These are phyloP conservation scores for Salvia miltiorrhiza DNA, from an alignment of 257 asterid genomes.

Conservation along the genomic window DNA sequence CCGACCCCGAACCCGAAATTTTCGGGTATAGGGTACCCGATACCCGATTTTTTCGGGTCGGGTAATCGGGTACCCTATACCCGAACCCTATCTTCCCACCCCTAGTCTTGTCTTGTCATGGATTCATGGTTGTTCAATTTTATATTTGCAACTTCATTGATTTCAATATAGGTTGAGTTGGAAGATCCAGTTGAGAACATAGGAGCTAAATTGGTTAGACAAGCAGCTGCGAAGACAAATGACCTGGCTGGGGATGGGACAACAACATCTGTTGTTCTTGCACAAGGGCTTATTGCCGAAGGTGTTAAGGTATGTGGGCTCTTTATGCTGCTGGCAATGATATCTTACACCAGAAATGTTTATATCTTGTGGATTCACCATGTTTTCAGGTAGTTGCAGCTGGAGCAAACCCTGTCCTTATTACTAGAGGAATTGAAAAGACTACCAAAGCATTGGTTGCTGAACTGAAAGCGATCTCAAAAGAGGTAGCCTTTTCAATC, in stretches of 20 bases:
- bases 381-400: constrained; percentile 85
- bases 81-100: too few relatives aligned
- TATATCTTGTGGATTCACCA: background rate
- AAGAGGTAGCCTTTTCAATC: constrained; percentile 52
- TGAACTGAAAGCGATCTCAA: constrained; percentile 77
- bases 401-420: constrained; percentile 92
- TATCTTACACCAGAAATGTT: background rate
- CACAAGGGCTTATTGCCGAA: constrained; percentile 94
- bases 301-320: constrained; percentile 77
- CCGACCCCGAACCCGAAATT: too few relatives aligned
- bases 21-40: too few relatives aligned
- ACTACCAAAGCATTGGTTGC: constrained; percentile 91
- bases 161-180: constrained; percentile 66
- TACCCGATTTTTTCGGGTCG: too few relatives aligned
- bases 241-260: constrained; percentile 99
- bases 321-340: background rate
- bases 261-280: constrained; percentile 97
- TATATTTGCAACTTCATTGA: background rate
- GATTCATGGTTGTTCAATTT: background rate
- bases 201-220: constrained; percentile 95
- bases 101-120: background rate
- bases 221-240: constrained; percentile 97
- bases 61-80: too few relatives aligned
- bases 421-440: constrained; percentile 94
- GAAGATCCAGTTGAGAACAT: constrained; percentile 97